phyloP scores from a whole-genome alignment of 2,329 filamentous ascomycete species.

The Calonectria hongkongensis region DNA sequence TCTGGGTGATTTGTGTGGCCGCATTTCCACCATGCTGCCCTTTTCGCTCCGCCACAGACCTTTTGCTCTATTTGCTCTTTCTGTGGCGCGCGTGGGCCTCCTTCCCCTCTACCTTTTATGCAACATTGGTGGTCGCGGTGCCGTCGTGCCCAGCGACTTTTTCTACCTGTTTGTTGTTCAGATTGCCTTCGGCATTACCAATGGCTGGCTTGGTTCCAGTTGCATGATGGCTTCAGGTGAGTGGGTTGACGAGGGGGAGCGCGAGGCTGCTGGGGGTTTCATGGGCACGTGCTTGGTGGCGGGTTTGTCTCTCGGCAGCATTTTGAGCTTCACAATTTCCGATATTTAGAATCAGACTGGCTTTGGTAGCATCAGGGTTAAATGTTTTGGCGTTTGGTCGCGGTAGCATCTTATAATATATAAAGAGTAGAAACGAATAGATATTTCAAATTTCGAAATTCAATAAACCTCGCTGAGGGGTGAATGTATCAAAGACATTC shows the following conservation, averaged over 20 bases:
- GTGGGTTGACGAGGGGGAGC: slow-evolving; percentile 88
- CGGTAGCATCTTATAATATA: slow-evolving; percentile 15
- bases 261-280: slow-evolving; percentile 92
- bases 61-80: slow-evolving; percentile 78
- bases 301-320: slow-evolving; percentile 88
- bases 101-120: slow-evolving; percentile 92
- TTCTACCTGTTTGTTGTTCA: slow-evolving; percentile 94
- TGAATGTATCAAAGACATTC: slow-evolving; percentile 20
- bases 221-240: slow-evolving; percentile 94
- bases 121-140: slow-evolving; percentile 87
- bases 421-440: slow-evolving; percentile 13
- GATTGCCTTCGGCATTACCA: slow-evolving; percentile 87
- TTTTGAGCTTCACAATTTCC: slow-evolving; percentile 88
- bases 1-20: slow-evolving; percentile 86
- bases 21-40: slow-evolving; percentile 78
- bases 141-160: slow-evolving; percentile 84
- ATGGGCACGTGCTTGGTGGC: slow-evolving; percentile 94
- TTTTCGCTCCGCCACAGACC: slow-evolving; percentile 78
- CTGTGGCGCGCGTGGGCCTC: slow-evolving; percentile 80
- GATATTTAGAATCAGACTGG: slow-evolving; percentile 60
- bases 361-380: slow-evolving; percentile 36
- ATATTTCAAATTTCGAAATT: not conserved
- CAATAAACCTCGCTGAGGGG: slow-evolving; percentile 2
- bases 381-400: slow-evolving; percentile 31
- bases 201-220: slow-evolving; percentile 89